Base-by-base conservation (phyloP, 768 basidiomycete species). In the Mycena galericulata region DNA sequence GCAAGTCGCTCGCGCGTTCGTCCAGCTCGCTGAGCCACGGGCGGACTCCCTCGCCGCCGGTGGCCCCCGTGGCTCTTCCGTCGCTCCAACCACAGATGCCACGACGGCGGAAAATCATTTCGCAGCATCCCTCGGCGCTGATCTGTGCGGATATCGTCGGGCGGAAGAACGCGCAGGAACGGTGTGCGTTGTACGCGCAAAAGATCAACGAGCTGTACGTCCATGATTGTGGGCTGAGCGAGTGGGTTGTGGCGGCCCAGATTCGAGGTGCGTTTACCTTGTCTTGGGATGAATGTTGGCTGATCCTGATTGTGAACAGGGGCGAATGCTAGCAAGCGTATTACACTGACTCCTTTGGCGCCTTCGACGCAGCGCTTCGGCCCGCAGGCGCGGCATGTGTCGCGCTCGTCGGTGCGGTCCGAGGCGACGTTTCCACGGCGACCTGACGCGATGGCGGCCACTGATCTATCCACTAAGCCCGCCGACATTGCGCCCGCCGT, bases 121-220 rank as follows among this genome's bases (percentile, higher is more conserved):
- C 75, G 26, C 72, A 68, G 26, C 79, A 88, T 75, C 93, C 93
- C 3, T 80, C 89, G 47, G 91, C 92, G 15, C 87, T 96, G 89
- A 84, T 85, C 70, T 92, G 86, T 73, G 81, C 85, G 47, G 93
- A 97, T 74, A 83, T 96, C 4, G 73, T 83, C 32, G 75, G 79
- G 17, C 84, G 85, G 77, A 86, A 82, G 69, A 89, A 84, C 30
- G 73, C 91, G 3, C 67, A 87, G 5, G 95, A 96, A 73, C 86
- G 95, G 53, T 92, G 91, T 66, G 75, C 80, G 26, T 87, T 89
- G 40, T 97, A 96, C 72, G 91, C 92, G 27, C 81, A 83, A 71
- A 96, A 95, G 81, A 93, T 96, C 70, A 94, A 94, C 74, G 93
- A 96, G 75, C 77, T 97, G 22, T 88, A 88, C 61, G 81, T 84